Percentiles rank a stretch among this genome's conserved stretches.
Evolutionary conservation across 1,284 basidiomycete genomes (phyloP).

Genomic region (Microbotryum lychnidis-dioicae): DNA sequence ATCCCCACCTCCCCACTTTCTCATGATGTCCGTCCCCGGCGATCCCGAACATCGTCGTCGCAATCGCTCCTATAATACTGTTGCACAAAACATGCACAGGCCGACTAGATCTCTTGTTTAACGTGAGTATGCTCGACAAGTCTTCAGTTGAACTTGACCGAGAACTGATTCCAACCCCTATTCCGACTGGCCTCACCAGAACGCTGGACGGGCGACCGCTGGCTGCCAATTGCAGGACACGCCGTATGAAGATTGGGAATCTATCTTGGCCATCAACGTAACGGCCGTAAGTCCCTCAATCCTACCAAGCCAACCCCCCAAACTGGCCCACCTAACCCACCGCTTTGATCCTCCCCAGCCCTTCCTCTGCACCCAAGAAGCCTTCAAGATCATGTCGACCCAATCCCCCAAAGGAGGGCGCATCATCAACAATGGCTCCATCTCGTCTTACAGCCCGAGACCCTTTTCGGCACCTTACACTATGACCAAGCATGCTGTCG

Average conservation of each 20-base stretch:
- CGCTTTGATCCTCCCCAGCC: slow-evolving; percentile 34
- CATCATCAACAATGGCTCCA: slow-evolving; percentile 76
- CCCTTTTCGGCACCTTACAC: slow-evolving; percentile 59
- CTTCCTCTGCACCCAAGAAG: slow-evolving; percentile 69
- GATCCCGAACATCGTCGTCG: too few species aligned
- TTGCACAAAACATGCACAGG: slow-evolving; percentile 41
- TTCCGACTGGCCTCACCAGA: slow-evolving; percentile 32
- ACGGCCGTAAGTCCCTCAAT: slow-evolving; percentile 41
- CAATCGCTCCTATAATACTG: background rate
- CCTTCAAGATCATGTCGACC: slow-evolving; percentile 61
- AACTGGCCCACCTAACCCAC: background rate
- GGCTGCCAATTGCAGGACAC: slow-evolving; percentile 56
- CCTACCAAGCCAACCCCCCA: too few species aligned
- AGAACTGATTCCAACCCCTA: background rate
- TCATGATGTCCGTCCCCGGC: too few species aligned
- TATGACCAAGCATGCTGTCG: slow-evolving; percentile 66
- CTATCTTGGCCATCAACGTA: slow-evolving; percentile 62
- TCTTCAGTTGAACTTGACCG: background rate
- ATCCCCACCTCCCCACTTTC: too few species aligned
- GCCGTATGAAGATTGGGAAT: slow-evolving; percentile 54
- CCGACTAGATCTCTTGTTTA: slow-evolving; percentile 67
- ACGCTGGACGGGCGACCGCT: slow-evolving; percentile 51
- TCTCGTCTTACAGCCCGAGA: slow-evolving; percentile 64
- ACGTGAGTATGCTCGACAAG: slow-evolving; percentile 46
- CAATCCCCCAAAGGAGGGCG: slow-evolving; percentile 59